phyloP scores from a whole-genome alignment of 257 asterid genomes.

The Anisodus tanguticus region DNA sequence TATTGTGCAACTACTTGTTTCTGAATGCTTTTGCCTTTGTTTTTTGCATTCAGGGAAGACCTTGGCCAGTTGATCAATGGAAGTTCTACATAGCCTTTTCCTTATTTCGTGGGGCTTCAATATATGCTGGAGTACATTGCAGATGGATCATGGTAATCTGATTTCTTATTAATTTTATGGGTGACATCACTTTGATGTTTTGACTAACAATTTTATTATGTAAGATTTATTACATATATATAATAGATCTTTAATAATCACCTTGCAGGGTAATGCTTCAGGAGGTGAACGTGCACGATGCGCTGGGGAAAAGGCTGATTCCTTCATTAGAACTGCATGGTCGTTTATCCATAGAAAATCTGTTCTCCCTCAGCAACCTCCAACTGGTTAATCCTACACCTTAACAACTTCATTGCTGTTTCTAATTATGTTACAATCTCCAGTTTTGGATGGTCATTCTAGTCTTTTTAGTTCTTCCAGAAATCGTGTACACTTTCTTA shows the following conservation, averaged over 20 bases:
- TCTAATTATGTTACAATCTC: not conserved
- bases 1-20: not conserved
- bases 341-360: constrained; percentile 61
- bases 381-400: constrained; percentile 52
- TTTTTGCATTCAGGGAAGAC: constrained; percentile 67
- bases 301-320: constrained; percentile 72
- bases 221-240: not conserved
- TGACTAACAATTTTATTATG: constrained; percentile 9
- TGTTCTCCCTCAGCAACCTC: constrained; percentile 75
- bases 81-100: constrained; percentile 90
- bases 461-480: not conserved
- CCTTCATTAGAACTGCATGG: constrained; percentile 69
- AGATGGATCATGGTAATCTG: constrained; percentile 81
- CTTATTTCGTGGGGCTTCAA: constrained; percentile 90
- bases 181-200: not conserved
- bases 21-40: constrained; percentile 32
- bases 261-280: constrained; percentile 86
- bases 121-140: constrained; percentile 82
- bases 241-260: not conserved
- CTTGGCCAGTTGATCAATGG: constrained; percentile 90
- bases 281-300: constrained; percentile 92
- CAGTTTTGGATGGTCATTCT: not conserved
- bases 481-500: not conserved
- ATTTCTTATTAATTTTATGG: constrained; percentile 22
- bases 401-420: constrained; percentile 12